phyloP scores from a whole-genome alignment of 1,284 basidiomycete genomes.

The Stereum hirsutum region DNA sequence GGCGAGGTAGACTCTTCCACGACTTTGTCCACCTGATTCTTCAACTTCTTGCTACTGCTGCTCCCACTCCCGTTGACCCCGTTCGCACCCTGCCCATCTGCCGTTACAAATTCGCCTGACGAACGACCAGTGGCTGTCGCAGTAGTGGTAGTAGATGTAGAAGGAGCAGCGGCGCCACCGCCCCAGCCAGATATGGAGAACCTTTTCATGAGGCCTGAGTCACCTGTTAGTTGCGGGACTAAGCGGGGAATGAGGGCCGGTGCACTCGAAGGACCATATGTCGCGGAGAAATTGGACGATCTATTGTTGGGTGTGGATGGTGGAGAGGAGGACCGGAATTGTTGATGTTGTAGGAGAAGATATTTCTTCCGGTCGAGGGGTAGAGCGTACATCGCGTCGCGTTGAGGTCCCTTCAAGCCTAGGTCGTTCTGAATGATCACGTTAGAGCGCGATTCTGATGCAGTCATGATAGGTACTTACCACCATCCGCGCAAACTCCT shows the following conservation, averaged over 20 bases:
- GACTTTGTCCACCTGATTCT: slow-evolving; percentile 19
- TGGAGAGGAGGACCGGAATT: slow-evolving; percentile 17
- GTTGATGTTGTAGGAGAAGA: slow-evolving; percentile 47
- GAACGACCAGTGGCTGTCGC: too few relatives aligned
- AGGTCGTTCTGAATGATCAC: slow-evolving; percentile 45
- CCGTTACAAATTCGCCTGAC: too few relatives aligned
- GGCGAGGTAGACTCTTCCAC: slow-evolving; percentile 18
- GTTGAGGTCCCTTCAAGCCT: slow-evolving; percentile 63
- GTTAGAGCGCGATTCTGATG: slow-evolving; percentile 6
- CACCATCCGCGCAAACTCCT: slow-evolving; percentile 53
- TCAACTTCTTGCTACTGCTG: too few relatives aligned
- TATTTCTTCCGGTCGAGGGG: slow-evolving; percentile 61
- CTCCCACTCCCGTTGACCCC: slow-evolving; percentile 13
- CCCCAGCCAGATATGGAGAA: slow-evolving; percentile 68
- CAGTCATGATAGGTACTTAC: slow-evolving; percentile 28
- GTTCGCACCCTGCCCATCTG: too few relatives aligned
- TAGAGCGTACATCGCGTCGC: slow-evolving; percentile 58
- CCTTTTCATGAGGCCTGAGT: slow-evolving; percentile 57
- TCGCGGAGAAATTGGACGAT: slow-evolving; percentile 24
- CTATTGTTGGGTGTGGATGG: slow-evolving; percentile 22
- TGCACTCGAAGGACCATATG: slow-evolving; percentile 54
- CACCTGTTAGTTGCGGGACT: slow-evolving; percentile 62
- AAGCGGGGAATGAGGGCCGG: slow-evolving; percentile 45
- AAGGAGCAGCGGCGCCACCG: slow-evolving; percentile 26
- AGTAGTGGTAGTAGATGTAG: too few relatives aligned